phyloP scores from a whole-genome alignment of 306 rosid species.

The Cicer yamashitae region DNA sequence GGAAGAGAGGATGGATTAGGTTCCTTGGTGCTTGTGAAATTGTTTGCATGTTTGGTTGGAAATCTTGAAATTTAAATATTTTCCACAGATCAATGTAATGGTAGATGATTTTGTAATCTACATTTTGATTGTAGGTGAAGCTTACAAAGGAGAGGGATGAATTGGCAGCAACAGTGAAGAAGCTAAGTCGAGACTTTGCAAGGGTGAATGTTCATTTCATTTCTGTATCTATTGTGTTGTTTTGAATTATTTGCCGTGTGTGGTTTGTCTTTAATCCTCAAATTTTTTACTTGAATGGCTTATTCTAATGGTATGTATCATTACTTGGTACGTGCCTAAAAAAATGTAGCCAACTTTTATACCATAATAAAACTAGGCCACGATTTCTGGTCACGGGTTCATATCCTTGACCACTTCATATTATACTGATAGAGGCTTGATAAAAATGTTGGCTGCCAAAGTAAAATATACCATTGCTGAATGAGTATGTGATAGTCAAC shows the following conservation, averaged over 20 bases:
- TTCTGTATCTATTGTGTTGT: constrained; percentile 12
- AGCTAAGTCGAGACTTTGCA: constrained; percentile 82
- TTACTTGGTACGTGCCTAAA: constrained; percentile 18
- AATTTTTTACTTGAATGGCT: constrained; percentile 26
- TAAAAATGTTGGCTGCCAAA: not conserved
- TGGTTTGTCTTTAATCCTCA: not conserved
- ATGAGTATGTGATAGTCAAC: not conserved
- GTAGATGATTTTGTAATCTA: constrained; percentile 19
- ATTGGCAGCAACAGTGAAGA: constrained; percentile 68
- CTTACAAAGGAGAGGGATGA: constrained; percentile 81
- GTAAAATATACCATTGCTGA: constrained; percentile 1
- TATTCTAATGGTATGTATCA: constrained; percentile 3
- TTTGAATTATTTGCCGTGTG: constrained; percentile 2
- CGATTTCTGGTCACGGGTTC: not conserved
- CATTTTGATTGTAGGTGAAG: constrained; percentile 55
- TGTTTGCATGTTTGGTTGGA: constrained; percentile 3
- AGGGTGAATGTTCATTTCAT: constrained; percentile 57
- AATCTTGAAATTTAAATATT: not conserved
- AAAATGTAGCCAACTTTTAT: constrained; percentile 16
- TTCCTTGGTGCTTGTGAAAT: not conserved
- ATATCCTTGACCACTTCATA: constrained; percentile 11
- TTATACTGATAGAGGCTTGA: constrained; percentile 18
- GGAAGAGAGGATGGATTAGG: constrained; percentile 14
- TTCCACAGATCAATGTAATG: constrained; percentile 1
- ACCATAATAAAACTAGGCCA: constrained; percentile 10